Evolutionary conservation across 179 eudicot species (phyloP).

Genomic region (Beta corolliflora): DNA sequence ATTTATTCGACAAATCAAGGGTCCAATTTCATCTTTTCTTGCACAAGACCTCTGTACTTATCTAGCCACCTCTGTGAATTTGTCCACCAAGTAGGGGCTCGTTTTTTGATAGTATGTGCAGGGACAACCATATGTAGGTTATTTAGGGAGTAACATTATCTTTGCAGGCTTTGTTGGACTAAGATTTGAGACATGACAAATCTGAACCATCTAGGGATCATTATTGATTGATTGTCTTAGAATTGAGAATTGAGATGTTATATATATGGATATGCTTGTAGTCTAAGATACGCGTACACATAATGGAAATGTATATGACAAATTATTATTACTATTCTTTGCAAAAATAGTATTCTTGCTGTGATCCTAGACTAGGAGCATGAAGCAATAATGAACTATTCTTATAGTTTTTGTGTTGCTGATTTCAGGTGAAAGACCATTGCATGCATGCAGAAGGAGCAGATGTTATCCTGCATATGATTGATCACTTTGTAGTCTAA

Average conservation of each 20-base stretch:
- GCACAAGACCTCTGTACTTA: too few species aligned
- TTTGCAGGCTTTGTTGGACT: neutral
- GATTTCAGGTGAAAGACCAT: slow-evolving; percentile 78
- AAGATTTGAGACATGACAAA: too few species aligned
- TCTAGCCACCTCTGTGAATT: too few species aligned
- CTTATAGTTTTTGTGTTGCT: slow-evolving; percentile 4
- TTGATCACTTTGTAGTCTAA: slow-evolving; percentile 75
- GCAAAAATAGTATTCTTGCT: neutral
- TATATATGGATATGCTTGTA: neutral
- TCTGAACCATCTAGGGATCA: neutral
- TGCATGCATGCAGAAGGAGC: slow-evolving; percentile 82
- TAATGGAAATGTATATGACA: too few species aligned
- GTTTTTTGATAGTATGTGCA: neutral
- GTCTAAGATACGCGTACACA: too few species aligned
- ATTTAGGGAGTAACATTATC: neutral
- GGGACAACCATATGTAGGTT: neutral
- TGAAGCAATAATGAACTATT: neutral
- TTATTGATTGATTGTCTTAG: neutral
- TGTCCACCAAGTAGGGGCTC: neutral
- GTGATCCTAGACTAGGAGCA: neutral
- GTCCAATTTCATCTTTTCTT: too few species aligned
- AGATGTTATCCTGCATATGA: slow-evolving; percentile 93
- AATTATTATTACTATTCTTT: neutral
- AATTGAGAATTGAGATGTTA: neutral
- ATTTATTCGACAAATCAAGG: too few species aligned